Percentiles rank a stretch among this genome's conserved stretches.
These are phyloP conservation scores for Delonix regia DNA, from an alignment of 306 rosid genomes.

Conservation along the genomic window DNA sequence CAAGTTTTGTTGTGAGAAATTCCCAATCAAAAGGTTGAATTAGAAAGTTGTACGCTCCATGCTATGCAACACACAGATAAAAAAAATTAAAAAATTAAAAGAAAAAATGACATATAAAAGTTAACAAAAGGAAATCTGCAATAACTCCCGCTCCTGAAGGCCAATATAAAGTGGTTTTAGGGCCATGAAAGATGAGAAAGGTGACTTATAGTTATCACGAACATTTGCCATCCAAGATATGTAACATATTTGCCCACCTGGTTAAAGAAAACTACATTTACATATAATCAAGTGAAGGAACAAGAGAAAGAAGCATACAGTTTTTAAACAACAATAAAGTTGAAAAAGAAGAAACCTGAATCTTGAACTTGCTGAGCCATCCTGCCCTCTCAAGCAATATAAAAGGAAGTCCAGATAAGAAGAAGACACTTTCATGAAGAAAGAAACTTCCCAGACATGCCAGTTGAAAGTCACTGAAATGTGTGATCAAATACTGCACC, in stretches of 20 bases:
- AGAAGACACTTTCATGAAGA: slow-evolving; percentile 86
- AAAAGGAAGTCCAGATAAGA: slow-evolving; percentile 94
- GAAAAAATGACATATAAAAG: slow-evolving; percentile 2
- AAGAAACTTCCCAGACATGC: slow-evolving; percentile 84
- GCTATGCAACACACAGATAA: slow-evolving; percentile 4
- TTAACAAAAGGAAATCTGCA: slow-evolving; percentile 2
- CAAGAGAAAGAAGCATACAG: slow-evolving; percentile 8
- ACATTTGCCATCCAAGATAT: not conserved
- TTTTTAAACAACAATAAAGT: slow-evolving; percentile 16
- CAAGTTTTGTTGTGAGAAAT: not conserved
- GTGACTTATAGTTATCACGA: slow-evolving; percentile 21
- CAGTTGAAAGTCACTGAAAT: slow-evolving; percentile 90
- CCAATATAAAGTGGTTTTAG: not conserved
- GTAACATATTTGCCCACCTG: not conserved
- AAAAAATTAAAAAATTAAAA: too few relatives aligned
- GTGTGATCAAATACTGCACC: slow-evolving; percentile 77
- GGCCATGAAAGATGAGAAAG: not conserved
- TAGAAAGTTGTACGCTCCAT: slow-evolving; percentile 1
- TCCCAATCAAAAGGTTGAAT: slow-evolving; percentile 23
- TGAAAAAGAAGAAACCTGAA: slow-evolving; percentile 66
- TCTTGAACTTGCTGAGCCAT: slow-evolving; percentile 93
- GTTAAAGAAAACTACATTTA: not conserved
- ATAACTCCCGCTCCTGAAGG: not conserved
- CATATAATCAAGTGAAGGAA: not conserved
- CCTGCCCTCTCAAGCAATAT: slow-evolving; percentile 90